Percentiles rank a stretch among this genome's conserved stretches.
Evolutionary conservation across 2,329 filamentous ascomycete genomes (phyloP).

Genomic region (Tolypocladium endophyticum): DNA sequence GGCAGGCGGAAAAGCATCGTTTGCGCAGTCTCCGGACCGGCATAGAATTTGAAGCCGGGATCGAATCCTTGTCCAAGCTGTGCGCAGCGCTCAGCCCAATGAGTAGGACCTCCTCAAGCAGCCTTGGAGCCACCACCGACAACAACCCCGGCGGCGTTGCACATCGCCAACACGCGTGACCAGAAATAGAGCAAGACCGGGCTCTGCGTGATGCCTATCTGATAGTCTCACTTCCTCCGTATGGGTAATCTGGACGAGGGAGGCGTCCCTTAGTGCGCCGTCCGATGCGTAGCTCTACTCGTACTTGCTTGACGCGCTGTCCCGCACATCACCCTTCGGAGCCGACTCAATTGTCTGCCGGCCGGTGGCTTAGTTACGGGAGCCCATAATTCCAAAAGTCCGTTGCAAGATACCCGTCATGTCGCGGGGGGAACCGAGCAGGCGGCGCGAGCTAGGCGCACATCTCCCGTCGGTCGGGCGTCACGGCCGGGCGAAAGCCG

Average conservation of each 20-base stretch:
- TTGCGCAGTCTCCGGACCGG: not conserved
- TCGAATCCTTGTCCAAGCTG: not conserved
- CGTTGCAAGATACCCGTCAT: not conserved
- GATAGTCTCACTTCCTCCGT: not conserved
- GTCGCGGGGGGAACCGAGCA: not conserved
- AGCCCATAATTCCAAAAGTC: not conserved
- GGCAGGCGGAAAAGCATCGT: not conserved
- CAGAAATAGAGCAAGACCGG: not conserved
- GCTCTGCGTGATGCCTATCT: not conserved
- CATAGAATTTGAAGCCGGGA: not conserved
- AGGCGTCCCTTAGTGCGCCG: not conserved
- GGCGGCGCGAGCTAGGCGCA: not conserved
- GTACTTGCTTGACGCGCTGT: not conserved
- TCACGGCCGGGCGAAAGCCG: not conserved
- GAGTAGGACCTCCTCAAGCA: not conserved
- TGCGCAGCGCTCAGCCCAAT: not conserved
- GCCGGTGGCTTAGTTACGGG: not conserved
- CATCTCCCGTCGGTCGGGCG: not conserved
- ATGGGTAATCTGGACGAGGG: not conserved
- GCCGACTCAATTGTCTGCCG: not conserved
- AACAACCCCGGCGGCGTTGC: not conserved
- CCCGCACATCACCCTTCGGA: not conserved
- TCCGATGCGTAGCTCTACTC: not conserved
- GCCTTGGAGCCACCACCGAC: not conserved
- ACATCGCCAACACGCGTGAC: not conserved